These are phyloP conservation scores for Spergularia bocconei DNA, from an alignment of 148 eudicot genomes.

Conservation along the genomic window DNA sequence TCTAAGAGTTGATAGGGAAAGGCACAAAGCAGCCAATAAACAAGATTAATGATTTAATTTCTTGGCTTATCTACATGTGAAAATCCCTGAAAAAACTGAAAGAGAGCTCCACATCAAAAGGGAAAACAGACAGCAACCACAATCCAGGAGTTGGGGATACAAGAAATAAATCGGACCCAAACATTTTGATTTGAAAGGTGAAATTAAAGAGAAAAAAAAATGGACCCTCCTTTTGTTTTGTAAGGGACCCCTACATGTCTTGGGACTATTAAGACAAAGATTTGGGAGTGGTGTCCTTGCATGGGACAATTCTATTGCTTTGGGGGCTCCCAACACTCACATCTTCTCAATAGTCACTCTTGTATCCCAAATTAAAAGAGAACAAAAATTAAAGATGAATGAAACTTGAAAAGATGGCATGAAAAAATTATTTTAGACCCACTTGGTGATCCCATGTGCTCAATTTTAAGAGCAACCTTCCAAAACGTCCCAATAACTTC, in stretches of 20 bases:
- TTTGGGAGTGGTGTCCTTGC: constrained; percentile 38
- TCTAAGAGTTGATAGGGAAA: not conserved
- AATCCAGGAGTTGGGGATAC: constrained; percentile 26
- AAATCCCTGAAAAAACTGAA: constrained; percentile 9
- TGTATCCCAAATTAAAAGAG: constrained; percentile 5
- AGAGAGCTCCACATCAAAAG: constrained; percentile 9
- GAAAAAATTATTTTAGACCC: constrained; percentile 14
- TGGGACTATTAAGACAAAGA: constrained; percentile 37
- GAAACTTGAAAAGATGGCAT: constrained; percentile 22
- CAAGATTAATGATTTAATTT: not conserved
- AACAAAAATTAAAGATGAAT: not conserved
- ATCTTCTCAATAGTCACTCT: constrained; percentile 26
- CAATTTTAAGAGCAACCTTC: constrained; percentile 38
- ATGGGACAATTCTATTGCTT: constrained; percentile 29
- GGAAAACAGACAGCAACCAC: constrained; percentile 2
- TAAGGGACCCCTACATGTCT: constrained; percentile 32
- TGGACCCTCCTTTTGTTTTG: not conserved
- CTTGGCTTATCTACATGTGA: constrained; percentile 12
- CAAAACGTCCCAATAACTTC: constrained; percentile 25
- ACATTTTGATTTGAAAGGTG: no score
- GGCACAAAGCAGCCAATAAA: not conserved
- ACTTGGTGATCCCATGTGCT: constrained; percentile 35
- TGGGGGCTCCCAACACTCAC: constrained; percentile 17
- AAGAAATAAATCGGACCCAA: constrained; percentile 12
- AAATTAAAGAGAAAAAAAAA: not conserved